phyloP scores from a whole-genome alignment of 768 basidiomycete species.

The Hysterangium stoloniferum region DNA sequence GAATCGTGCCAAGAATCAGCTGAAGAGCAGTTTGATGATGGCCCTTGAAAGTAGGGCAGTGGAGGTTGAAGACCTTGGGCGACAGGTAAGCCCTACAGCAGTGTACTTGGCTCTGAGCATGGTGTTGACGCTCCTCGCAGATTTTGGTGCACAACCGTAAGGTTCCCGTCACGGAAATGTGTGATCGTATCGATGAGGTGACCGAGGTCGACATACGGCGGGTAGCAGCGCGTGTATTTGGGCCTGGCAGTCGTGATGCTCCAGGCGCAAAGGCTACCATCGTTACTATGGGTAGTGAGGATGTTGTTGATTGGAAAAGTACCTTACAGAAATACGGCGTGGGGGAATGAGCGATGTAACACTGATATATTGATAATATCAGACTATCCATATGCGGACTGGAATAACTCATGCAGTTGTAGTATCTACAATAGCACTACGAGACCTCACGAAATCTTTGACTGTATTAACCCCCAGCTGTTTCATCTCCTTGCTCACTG shows the following conservation, averaged over 20 bases:
- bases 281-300: slow-evolving; percentile 77
- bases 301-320: slow-evolving; percentile 57
- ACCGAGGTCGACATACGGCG: slow-evolving; percentile 60
- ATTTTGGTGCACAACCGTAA: slow-evolving; percentile 82
- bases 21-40: slow-evolving; percentile 91
- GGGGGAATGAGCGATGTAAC: slow-evolving; percentile 17
- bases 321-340: slow-evolving; percentile 68
- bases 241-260: slow-evolving; percentile 35
- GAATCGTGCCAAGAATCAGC: slow-evolving; percentile 86
- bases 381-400: not conserved
- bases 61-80: slow-evolving; percentile 83
- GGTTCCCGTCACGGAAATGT: slow-evolving; percentile 87
- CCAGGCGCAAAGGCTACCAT: slow-evolving; percentile 60
- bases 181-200: slow-evolving; percentile 72
- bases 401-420: not conserved
- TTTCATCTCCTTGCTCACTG: not conserved
- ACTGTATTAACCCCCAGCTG: not conserved
- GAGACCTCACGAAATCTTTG: not conserved
- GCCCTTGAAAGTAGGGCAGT: slow-evolving; percentile 81
- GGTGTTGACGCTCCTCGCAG: slow-evolving; percentile 26
- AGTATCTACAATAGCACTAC: not conserved
- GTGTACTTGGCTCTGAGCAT: not conserved
- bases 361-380: not conserved
- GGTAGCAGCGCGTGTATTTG: slow-evolving; percentile 72
- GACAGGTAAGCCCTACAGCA: slow-evolving; percentile 51